phyloP scores from a whole-genome alignment of 176 grass and related monocot genomes.

The Rhynchospora breviuscula region DNA sequence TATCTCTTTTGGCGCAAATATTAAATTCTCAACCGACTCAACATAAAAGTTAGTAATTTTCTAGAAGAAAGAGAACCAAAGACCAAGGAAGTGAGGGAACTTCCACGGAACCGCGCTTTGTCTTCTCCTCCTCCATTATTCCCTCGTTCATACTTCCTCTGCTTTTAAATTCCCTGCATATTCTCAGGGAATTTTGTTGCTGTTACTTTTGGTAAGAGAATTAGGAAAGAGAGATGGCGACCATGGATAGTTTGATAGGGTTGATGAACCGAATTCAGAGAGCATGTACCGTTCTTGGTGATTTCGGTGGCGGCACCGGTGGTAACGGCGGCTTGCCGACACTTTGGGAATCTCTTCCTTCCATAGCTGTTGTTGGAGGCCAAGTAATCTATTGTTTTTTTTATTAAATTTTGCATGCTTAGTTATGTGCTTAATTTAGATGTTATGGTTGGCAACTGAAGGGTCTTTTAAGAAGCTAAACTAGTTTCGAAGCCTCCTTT shows the following conservation, averaged over 20 bases:
- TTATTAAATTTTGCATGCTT: neutral
- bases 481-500: neutral
- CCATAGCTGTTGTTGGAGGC: slow-evolving; percentile 71
- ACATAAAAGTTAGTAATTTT: neutral
- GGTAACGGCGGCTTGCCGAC: slow-evolving; percentile 33
- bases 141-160: neutral
- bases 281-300: slow-evolving; percentile 65
- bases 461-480: neutral
- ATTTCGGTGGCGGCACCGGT: slow-evolving; percentile 31
- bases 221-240: slow-evolving; percentile 15
- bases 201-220: neutral
- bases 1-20: neutral
- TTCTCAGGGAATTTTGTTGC: neutral
- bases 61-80: slow-evolving; percentile 4
- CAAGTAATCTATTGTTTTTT: slow-evolving; percentile 31
- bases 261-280: slow-evolving; percentile 68
- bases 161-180: neutral
- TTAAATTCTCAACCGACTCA: neutral
- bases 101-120: slow-evolving; percentile 10
- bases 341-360: slow-evolving; percentile 68
- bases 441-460: slow-evolving; percentile 1
- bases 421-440: neutral
- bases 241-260: slow-evolving; percentile 66
- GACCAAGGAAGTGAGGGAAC: neutral
- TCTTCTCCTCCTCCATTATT: neutral